These are phyloP conservation scores for Aspergillus versicolor DNA, from an alignment of 2,329 filamentous ascomycete species.

Conservation along the genomic window DNA sequence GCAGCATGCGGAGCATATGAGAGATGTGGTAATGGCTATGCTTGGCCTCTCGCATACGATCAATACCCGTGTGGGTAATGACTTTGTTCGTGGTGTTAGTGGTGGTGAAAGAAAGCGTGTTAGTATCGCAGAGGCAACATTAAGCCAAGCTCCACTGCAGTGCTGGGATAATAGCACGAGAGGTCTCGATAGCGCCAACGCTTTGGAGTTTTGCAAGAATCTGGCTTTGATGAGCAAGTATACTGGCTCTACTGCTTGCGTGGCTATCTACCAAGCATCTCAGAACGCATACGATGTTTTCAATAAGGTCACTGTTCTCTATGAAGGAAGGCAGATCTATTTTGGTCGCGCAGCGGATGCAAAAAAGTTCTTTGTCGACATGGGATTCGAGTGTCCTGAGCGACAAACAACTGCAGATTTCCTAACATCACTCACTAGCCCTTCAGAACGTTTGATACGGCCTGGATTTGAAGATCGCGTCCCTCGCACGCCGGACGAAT, in stretches of 20 bases:
- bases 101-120: conserved; percentile 64
- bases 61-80: conserved; percentile 50
- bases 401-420: conserved; percentile 72
- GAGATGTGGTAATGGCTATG: conserved; percentile 48
- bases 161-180: conserved; percentile 53
- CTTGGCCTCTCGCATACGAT: conserved; percentile 52
- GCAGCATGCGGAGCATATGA: conserved; percentile 44
- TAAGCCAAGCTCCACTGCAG: conserved; percentile 49
- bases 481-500: conserved; percentile 69
- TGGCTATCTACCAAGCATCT: conserved; percentile 58
- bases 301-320: conserved; percentile 70
- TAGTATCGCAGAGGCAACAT: conserved; percentile 56
- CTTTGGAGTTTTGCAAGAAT: conserved; percentile 57
- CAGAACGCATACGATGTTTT: conserved; percentile 59
- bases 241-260: conserved; percentile 49
- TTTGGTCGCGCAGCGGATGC: conserved; percentile 65
- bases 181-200: conserved; percentile 56
- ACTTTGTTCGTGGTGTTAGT: conserved; percentile 62
- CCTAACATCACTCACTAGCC: conserved; percentile 68
- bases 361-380: conserved; percentile 64
- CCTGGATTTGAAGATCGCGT: conserved; percentile 62
- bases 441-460: conserved; percentile 57
- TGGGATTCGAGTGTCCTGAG: conserved; percentile 68
- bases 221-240: conserved; percentile 52
- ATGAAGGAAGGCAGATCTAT: conserved; percentile 76